Evolutionary conservation across 1,139 yeast genomes (phyloP).

Genomic region (Candida freyschussii): DNA sequence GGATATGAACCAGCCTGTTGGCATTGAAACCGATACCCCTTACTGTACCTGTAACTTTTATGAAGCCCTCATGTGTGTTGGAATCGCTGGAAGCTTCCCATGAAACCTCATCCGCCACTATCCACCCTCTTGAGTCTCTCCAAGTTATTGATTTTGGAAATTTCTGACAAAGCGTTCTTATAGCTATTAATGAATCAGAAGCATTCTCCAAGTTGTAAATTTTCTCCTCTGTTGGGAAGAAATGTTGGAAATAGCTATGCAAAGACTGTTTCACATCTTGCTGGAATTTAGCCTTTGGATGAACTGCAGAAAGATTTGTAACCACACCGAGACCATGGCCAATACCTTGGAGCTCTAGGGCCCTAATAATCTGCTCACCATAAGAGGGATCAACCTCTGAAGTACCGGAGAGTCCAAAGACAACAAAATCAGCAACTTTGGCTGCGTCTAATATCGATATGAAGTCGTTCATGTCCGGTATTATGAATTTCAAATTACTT

Average conservation of each 20-base stretch:
- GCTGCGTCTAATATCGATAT: constrained; percentile 79
- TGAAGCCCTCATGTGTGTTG: constrained; percentile 32
- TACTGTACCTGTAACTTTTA: constrained; percentile 74
- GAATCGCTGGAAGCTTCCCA: constrained; percentile 39
- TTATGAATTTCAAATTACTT: constrained; percentile 65
- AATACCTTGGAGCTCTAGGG: constrained; percentile 89
- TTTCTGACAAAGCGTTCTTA: constrained; percentile 77
- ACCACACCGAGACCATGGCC: constrained; percentile 78
- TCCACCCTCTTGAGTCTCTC: constrained; percentile 89
- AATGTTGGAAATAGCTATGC: constrained; percentile 78
- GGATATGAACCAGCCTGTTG: constrained; percentile 76
- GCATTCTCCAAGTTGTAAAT: constrained; percentile 64
- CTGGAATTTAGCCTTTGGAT: constrained; percentile 74
- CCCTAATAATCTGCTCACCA: constrained; percentile 87
- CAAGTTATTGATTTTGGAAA: constrained; percentile 81
- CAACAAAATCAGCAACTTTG: constrained; percentile 80
- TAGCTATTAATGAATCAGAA: constrained; percentile 66
- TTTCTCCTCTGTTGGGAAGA: constrained; percentile 83
- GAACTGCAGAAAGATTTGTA: constrained; percentile 59
- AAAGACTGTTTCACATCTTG: constrained; percentile 75
- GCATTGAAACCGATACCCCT: constrained; percentile 83
- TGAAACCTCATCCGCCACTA: constrained; percentile 63
- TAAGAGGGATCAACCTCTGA: constrained; percentile 72
- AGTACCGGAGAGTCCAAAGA: constrained; percentile 80
- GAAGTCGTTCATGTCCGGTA: constrained; percentile 68